Evolutionary conservation across 108 stramenopile species (phyloP), one percentile per base, ranked within the genome.

Genomic region (Heterococcus sp.): DNA sequence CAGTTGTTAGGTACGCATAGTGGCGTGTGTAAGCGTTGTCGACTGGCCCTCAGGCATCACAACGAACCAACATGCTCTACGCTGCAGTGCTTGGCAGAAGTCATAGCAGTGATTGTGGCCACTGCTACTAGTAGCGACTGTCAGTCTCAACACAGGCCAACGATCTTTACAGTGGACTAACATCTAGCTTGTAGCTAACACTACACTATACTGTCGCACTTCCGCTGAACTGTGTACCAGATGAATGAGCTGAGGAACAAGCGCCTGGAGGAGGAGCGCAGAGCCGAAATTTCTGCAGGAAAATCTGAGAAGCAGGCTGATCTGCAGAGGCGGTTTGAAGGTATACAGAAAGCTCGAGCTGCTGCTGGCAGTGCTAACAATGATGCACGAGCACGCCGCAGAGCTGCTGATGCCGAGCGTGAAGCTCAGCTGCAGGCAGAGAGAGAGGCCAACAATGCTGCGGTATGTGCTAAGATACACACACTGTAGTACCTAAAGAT

Each of bases 231-330:
- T 3, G 38, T 75, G n/a, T n/a, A n/a, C 21, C 71, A 86, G 37
- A 79, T 85, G 29, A 74, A 84, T 35, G 68, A 80, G 67, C 33
- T 74, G 28, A 35, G 88, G 0, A 38, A 75, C 39, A 77, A 83
- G 0, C 81, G 83, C 30, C 30, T 38, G 28, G 82, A 69, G 58
- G 32, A 46, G 0, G 82, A 87, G n/a, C 75, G 37, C 27, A 58
- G 78, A 81, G 69, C 68, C 72, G 30, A 72, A 76, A 79, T 79
- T 58, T 32, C 72, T 30, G 2, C 34, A 31, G 39, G 72, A 1
- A 80, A 78, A 38, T 37, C 58, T 26, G 38, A 75, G 29, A 46
- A 32, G 4, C 76, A 83, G 37, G 76, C 68, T 8, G 74, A 89
- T 28, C 68, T 72, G 11, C 37, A 63, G 64, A 37, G 32, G 2